Conservation (phyloP, 805 yeast species). For the Tetrapisispora taiwanensis region DNA sequence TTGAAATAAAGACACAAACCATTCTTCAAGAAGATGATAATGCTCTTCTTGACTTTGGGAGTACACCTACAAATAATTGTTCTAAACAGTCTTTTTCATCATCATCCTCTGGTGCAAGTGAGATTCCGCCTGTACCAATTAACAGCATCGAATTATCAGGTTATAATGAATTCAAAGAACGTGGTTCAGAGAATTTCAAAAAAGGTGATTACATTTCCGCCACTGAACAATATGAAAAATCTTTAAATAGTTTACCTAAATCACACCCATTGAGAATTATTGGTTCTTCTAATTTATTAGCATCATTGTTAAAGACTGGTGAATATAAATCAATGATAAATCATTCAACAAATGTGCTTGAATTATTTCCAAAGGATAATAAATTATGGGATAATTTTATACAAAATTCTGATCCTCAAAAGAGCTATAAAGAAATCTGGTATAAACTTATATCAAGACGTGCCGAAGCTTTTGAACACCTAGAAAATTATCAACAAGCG, state of each 20-base stretch:
- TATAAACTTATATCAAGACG: slow-evolving; percentile 54
- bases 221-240: slow-evolving; percentile 44
- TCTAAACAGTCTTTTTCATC: not conserved
- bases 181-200: slow-evolving; percentile 56
- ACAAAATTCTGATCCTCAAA: slow-evolving; percentile 19
- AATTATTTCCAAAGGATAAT: slow-evolving; percentile 27
- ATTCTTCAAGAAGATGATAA: not conserved
- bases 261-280: slow-evolving; percentile 58
- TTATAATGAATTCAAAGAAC: slow-evolving; percentile 39
- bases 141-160: slow-evolving; percentile 25
- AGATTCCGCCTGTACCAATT: slow-evolving; percentile 8
- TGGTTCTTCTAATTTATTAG: slow-evolving; percentile 65
- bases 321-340: slow-evolving; percentile 37
- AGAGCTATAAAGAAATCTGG: slow-evolving; percentile 51
- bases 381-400: slow-evolving; percentile 37
- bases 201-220: slow-evolving; percentile 79
- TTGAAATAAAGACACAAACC: not conserved
- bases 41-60: slow-evolving; percentile 14
- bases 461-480: slow-evolving; percentile 78
- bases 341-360: slow-evolving; percentile 25
- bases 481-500: slow-evolving; percentile 62
- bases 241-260: slow-evolving; percentile 48
- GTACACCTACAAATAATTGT: no score
- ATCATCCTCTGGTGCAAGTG: not conserved
- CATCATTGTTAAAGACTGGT: slow-evolving; percentile 59